These are phyloP conservation scores for Cladosporium cucumerinum DNA, from an alignment of 2,329 filamentous ascomycete genomes.

Conservation along the genomic window DNA sequence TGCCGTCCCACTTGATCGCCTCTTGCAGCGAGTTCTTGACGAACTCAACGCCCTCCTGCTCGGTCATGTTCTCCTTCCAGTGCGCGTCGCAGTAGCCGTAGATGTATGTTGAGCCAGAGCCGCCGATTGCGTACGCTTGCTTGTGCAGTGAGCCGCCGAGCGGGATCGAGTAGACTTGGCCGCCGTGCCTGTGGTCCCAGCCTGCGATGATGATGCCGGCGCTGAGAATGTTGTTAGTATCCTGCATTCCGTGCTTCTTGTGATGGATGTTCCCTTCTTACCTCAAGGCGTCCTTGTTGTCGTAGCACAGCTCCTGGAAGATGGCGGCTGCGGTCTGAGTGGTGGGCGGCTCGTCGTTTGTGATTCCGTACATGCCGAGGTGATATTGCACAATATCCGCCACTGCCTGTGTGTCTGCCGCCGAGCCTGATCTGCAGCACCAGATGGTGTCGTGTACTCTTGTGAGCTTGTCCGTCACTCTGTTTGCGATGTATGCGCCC, in stretches of 20 bases:
- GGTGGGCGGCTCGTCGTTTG: constrained; percentile 83
- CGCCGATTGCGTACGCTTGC: constrained; percentile 91
- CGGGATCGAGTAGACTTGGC: constrained; percentile 96
- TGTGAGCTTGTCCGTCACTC: constrained; percentile 98
- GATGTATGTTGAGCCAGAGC: constrained; percentile 97
- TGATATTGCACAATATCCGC: constrained; percentile 98
- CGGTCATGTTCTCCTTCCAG: constrained; percentile 93
- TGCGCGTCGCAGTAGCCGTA: constrained; percentile 97
- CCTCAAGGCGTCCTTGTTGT: constrained; percentile 93
- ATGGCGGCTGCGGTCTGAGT: constrained; percentile 93
- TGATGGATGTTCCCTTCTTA: constrained; percentile 44
- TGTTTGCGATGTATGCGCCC: constrained; percentile 96
- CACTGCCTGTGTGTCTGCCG: constrained; percentile 91
- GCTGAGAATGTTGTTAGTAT: constrained; percentile 45
- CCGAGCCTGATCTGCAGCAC: constrained; percentile 97
- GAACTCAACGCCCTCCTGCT: constrained; percentile 84
- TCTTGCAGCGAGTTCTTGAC: constrained; percentile 88
- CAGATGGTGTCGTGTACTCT: constrained; percentile 98
- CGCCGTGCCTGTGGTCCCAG: constrained; percentile 90
- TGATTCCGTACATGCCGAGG: constrained; percentile 85
- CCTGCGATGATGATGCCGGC: constrained; percentile 98
- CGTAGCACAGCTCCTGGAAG: constrained; percentile 97
- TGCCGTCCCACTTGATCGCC: constrained; percentile 99
- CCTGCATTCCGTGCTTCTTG: background rate
- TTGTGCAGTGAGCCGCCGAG: constrained; percentile 96